Evolutionary conservation across 2,329 filamentous ascomycete species (phyloP), one percentile per base, ranked within the genome.

Genomic region (Cryphonectria naterciae): DNA sequence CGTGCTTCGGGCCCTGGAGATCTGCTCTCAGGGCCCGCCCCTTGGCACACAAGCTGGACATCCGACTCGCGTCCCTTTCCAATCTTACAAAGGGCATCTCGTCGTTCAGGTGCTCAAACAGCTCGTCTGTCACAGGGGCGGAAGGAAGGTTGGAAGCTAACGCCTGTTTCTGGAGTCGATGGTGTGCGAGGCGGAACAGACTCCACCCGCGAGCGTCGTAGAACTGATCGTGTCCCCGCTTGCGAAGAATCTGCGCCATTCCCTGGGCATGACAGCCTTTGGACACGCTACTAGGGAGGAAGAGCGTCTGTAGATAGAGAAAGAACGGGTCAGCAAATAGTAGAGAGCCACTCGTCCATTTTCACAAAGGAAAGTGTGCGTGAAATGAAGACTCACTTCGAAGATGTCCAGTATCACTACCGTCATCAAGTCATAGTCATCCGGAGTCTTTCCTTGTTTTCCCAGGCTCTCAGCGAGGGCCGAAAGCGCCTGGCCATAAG

Each of bases 401-500:
- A 83, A 83, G 1, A 83, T 77, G 64, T 83, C 81, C 17, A 83
- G 72, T 28, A 83, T 74, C 17, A 83, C 81, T 1, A 80, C 76
- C 2, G 81, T 78, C 81, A 83, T 82, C 22, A 83, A 74, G 63
- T 81, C 79, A 71, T 81, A 79, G 68, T 83, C 81, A 71, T 81
- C 80, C 4, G 80, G 80, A 1, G 73, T 71, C 71, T 81, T 81
- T 15, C 75, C 75, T n/a, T 75, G 72, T 37, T 74, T 72, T 3
- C 75, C 72, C 37, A 82, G 73, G 0, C 80, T 80, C 3, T 78
- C 74, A 5, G 77, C 76, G 5, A 82, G 74, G 8, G 80, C 78
- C 3, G 71, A 70, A 1, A 83, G 74, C 17, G 81, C 79, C 68
- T 76, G 72, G 1, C 81, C 80, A 68, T 82, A 83, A 46, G 71